Conservation (phyloP, 306 rosid species). For the Glycyrrhiza uralensis region DNA sequence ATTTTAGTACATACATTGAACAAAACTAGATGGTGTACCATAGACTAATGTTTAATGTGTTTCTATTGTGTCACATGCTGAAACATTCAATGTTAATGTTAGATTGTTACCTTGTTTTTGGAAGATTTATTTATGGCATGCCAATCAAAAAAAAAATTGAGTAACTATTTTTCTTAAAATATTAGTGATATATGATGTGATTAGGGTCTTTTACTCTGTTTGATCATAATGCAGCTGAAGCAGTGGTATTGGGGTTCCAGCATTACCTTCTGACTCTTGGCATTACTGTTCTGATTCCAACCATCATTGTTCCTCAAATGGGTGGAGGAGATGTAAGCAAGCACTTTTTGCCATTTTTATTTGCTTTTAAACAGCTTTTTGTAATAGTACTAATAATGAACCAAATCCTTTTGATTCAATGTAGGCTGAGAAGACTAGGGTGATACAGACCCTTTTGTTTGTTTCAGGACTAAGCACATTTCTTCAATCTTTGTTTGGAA, state of each 20-base stretch:
- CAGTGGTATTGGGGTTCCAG: slow-evolving; percentile 77
- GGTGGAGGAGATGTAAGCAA: slow-evolving; percentile 74
- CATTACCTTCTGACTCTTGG: slow-evolving; percentile 81
- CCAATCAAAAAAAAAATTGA: background rate
- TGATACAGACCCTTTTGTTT: slow-evolving; percentile 64
- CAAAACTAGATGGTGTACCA: background rate
- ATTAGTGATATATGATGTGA: background rate
- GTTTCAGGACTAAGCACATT: slow-evolving; percentile 86
- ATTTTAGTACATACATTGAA: background rate
- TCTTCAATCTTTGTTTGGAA: slow-evolving; percentile 76
- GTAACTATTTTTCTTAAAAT: background rate
- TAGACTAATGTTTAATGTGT: background rate
- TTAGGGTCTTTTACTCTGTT: too few species aligned
- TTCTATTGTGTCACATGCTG: background rate
- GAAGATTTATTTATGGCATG: background rate
- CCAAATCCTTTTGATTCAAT: background rate
- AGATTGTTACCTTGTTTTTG: background rate
- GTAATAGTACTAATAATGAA: background rate
- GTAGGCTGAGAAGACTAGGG: slow-evolving; percentile 86
- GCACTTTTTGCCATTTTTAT: background rate
- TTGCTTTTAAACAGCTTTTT: background rate
- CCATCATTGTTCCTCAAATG: slow-evolving; percentile 78
- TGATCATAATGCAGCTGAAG: slow-evolving; percentile 30
- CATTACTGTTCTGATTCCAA: slow-evolving; percentile 62
- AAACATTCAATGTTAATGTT: background rate